These are phyloP conservation scores for Crithidia brevicula DNA, from an alignment of 208 protist species.

Conservation along the genomic window DNA sequence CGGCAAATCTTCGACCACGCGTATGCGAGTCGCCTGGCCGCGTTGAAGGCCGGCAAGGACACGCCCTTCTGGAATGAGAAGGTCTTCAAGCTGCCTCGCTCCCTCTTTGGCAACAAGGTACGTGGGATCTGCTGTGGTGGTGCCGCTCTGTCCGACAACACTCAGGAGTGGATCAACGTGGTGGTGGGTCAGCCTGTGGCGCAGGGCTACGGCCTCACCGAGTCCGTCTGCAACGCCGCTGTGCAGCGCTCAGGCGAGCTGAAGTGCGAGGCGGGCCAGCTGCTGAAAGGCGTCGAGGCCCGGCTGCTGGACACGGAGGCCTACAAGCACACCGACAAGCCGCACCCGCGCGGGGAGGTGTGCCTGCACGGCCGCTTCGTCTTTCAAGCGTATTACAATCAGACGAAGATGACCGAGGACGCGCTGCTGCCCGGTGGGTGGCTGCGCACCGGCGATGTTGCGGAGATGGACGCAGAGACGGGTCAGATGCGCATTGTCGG, in stretches of 20 bases:
- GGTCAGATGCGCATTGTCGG: constrained; percentile 74
- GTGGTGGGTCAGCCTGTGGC: constrained; percentile 64
- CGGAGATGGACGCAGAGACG: constrained; percentile 46
- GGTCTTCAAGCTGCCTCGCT: constrained; percentile 67
- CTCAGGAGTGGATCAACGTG: constrained; percentile 88
- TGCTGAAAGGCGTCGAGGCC: constrained; percentile 79
- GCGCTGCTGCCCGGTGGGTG: constrained; percentile 74
- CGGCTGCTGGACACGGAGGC: constrained; percentile 92
- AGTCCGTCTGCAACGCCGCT: constrained; percentile 77
- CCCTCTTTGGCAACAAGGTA: constrained; percentile 67
- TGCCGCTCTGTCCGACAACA: constrained; percentile 75
- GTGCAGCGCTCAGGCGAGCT: constrained; percentile 78
- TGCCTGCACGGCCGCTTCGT: constrained; percentile 72
- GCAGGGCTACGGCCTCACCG: constrained; percentile 93
- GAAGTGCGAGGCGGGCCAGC: constrained; percentile 66
- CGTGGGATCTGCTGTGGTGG: constrained; percentile 81
- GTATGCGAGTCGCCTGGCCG: constrained; percentile 59
- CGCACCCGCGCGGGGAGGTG: constrained; percentile 87
- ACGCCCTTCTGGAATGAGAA: constrained; percentile 88
- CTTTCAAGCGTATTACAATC: constrained; percentile 91
- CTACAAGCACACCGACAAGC: constrained; percentile 85
- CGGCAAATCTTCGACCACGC: constrained; percentile 74
- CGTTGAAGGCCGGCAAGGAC: constrained; percentile 73
- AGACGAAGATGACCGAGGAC: constrained; percentile 75
- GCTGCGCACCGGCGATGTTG: constrained; percentile 92